Conservation (phyloP, 1,139 yeast species). For the Hansenula sp. region DNA sequence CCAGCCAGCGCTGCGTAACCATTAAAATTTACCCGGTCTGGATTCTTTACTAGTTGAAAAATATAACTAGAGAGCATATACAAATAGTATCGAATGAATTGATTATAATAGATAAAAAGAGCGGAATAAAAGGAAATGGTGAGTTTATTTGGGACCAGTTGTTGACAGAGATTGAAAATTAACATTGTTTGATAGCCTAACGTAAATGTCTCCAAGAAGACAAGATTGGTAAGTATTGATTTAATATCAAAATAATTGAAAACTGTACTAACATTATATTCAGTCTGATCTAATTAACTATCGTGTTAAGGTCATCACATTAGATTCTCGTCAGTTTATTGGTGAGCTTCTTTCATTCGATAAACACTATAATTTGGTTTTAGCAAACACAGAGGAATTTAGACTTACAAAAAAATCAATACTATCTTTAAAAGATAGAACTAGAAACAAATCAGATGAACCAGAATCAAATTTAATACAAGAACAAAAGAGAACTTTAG, state of each 20-base stretch:
- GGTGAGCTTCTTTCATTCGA: conserved; percentile 89
- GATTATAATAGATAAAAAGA: no score
- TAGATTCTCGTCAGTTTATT: conserved; percentile 69
- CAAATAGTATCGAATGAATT: no score
- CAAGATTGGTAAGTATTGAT: conserved; percentile 26
- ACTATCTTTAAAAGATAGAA: conserved; percentile 35
- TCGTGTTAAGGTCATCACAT: conserved; percentile 65
- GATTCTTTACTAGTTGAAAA: no score
- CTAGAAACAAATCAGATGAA: conserved; percentile 22
- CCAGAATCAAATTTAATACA: conserved; percentile 28
- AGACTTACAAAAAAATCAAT: conserved; percentile 63
- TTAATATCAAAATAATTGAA: background rate
- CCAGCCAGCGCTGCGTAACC: no score
- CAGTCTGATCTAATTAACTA: conserved; percentile 71
- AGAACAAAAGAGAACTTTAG: conserved; percentile 70
- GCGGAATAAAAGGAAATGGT: no score
- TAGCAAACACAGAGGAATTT: conserved; percentile 82
- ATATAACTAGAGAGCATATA: no score
- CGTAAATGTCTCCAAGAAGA: conserved; percentile 31
- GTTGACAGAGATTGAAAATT: no score
- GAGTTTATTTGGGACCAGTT: no score
- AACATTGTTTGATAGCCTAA: no score
- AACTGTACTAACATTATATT: conserved; percentile 16
- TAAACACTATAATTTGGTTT: conserved; percentile 80
- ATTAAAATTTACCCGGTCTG: no score